Evolutionary conservation across 495 filamentous ascomycete genomes (phyloP), one percentile per base, ranked within the genome.

Genomic region (Elasticomyces elasticus): DNA sequence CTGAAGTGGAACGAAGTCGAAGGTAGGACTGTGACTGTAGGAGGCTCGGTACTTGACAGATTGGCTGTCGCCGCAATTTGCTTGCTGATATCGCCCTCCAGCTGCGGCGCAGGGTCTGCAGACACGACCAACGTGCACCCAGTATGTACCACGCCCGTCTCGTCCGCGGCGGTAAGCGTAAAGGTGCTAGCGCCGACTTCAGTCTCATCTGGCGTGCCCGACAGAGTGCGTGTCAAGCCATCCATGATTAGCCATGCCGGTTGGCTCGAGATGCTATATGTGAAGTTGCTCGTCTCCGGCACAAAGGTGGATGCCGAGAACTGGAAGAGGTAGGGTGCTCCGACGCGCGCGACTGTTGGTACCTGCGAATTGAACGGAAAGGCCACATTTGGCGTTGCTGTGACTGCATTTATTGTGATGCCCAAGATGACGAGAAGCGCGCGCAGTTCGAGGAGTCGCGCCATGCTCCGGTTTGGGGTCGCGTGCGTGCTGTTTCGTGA

Each of bases 301-400:
- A 73, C 64, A 65, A 90, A 89, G 0, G 85, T 89, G 37, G 80
- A 76, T 13, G 72, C 67, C 4, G 84, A 80, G 64, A 90, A 85
- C 33, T 73, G 70, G 67, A 89, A 90, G 31, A 67, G 71, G 67
- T 83, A 90, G 0, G 74, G 70, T 56, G 83, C 58, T 9, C 74
- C 76, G 5, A 83, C 72, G 50, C 83, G 78, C 2, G 85, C 87
- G 48, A 88, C 81, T 3, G 83, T 83, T 33, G 86, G 86, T 11
- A 89, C 74, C 63, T 92, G 86, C 5, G 84, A 75, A 66, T 89
- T 88, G 58, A 90, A 74, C 0, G 84, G 84, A 48, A 87, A 83
- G 31, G 77, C 77, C 46, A 82, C 71, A 26, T 22, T 33, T 5
- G 53, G 53, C 27, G 27, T 25, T 30, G 45, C 45, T 15, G 35